These are phyloP conservation scores for Thelephora aurantiotincta DNA, from an alignment of 768 basidiomycete genomes.

Conservation along the genomic window DNA sequence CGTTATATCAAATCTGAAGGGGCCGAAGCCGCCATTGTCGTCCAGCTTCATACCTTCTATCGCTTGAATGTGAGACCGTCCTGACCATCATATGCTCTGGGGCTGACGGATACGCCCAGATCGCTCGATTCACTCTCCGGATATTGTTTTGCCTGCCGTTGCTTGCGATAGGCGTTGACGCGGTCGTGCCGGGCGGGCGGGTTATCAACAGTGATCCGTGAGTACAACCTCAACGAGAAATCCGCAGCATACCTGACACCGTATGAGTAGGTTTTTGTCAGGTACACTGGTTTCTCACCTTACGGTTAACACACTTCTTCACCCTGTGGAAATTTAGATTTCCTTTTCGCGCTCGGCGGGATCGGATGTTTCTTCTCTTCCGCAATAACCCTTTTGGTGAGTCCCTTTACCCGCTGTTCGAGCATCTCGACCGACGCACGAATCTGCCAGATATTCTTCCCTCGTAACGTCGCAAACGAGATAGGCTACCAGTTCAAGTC, in stretches of 20 bases:
- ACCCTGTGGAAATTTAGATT: slow-evolving; percentile 30
- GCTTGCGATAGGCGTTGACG: slow-evolving; percentile 53
- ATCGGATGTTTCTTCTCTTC: slow-evolving; percentile 72
- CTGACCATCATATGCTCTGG: background rate
- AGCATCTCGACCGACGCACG: background rate
- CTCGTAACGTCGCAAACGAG: slow-evolving; percentile 54
- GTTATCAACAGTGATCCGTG: slow-evolving; percentile 40
- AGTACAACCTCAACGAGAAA: slow-evolving; percentile 17
- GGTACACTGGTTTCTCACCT: slow-evolving; percentile 23
- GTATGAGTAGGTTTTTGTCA: slow-evolving; percentile 35
- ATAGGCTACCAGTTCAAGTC: slow-evolving; percentile 40
- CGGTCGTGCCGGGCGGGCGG: slow-evolving; percentile 29
- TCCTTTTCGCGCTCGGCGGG: slow-evolving; percentile 55
- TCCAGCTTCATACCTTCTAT: slow-evolving; percentile 62
- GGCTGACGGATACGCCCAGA: slow-evolving; percentile 21
- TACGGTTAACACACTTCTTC: slow-evolving; percentile 1
- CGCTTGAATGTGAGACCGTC: slow-evolving; percentile 51
- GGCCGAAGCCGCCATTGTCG: slow-evolving; percentile 60
- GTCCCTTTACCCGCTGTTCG: slow-evolving; percentile 9
- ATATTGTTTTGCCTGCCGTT: slow-evolving; percentile 63
- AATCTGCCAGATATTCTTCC: slow-evolving; percentile 53
- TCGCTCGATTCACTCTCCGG: slow-evolving; percentile 59
- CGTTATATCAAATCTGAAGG: slow-evolving; percentile 57
- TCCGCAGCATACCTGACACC: background rate
- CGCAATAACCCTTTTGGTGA: slow-evolving; percentile 63